phyloP scores from a whole-genome alignment of 495 filamentous ascomycete genomes.

The Penicillium maclennaniae region DNA sequence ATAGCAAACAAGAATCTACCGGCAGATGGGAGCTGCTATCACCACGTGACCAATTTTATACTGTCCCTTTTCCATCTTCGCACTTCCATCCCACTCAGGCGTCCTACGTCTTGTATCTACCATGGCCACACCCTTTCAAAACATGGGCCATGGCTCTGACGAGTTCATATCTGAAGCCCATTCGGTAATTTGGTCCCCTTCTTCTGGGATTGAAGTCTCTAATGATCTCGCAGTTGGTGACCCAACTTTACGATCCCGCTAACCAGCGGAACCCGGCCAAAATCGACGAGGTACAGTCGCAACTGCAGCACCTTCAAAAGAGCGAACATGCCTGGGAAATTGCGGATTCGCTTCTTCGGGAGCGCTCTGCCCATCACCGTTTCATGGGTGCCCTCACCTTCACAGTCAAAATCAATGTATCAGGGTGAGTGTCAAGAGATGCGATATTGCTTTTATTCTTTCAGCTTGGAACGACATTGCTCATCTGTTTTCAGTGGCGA shows the following conservation, averaged over 20 bases:
- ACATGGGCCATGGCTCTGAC: not conserved
- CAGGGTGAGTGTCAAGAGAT: slow-evolving; percentile 13
- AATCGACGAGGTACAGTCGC: slow-evolving; percentile 66
- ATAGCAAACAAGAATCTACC: not conserved
- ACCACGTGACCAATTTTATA: slow-evolving; percentile 16
- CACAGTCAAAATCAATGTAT: slow-evolving; percentile 78
- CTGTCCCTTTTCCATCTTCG: slow-evolving; percentile 3
- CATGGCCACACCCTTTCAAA: not conserved
- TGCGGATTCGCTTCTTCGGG: slow-evolving; percentile 65
- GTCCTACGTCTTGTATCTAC: not conserved
- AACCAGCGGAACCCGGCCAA: slow-evolving; percentile 44
- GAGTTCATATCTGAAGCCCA: slow-evolving; percentile 21
- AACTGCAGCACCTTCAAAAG: slow-evolving; percentile 72
- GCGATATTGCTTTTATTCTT: not conserved
- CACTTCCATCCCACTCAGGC: slow-evolving; percentile 10
- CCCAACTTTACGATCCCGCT: slow-evolving; percentile 67
- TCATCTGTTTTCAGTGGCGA: slow-evolving; percentile 46
- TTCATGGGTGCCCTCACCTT: slow-evolving; percentile 96
- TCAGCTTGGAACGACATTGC: not conserved
- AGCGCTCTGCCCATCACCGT: slow-evolving; percentile 61
- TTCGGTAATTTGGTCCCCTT: slow-evolving; percentile 3
- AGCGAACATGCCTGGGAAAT: slow-evolving; percentile 81
- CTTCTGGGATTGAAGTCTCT: not conserved
- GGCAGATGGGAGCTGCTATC: slow-evolving; percentile 10
- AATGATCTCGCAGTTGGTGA: slow-evolving; percentile 29